phyloP scores from a whole-genome alignment of 148 eudicot genomes.

The Chenopodium formosanum region DNA sequence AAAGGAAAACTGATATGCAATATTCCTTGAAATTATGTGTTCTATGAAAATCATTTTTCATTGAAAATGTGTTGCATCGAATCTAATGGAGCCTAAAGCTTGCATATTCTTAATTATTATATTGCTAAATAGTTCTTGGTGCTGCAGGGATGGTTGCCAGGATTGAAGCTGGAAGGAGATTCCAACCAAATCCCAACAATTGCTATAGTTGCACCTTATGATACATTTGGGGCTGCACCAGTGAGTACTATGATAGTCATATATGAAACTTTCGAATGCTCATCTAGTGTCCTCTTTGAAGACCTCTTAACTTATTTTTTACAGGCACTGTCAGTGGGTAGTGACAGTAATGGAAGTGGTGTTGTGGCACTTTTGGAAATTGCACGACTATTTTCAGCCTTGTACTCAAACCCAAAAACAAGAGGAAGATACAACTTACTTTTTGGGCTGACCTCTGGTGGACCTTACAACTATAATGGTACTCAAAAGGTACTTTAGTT shows the following conservation, averaged over 20 bases:
- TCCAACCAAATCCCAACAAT: conserved; percentile 88
- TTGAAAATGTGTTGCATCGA: too few relatives aligned
- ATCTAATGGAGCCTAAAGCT: neutral
- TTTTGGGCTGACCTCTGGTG: conserved; percentile 96
- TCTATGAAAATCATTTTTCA: too few relatives aligned
- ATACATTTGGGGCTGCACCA: conserved; percentile 97
- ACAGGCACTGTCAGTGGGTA: conserved; percentile 90
- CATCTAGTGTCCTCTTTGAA: conserved; percentile 8
- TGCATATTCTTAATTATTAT: conserved; percentile 4
- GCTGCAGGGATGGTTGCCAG: conserved; percentile 97
- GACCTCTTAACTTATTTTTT: conserved; percentile 17
- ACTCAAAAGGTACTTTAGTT: conserved; percentile 71
- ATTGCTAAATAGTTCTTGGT: conserved; percentile 27
- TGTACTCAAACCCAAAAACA: conserved; percentile 92
- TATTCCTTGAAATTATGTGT: too few relatives aligned
- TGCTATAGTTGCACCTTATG: conserved; percentile 96
- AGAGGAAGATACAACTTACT: conserved; percentile 95
- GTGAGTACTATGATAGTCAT: conserved; percentile 42
- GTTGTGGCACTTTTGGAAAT: conserved; percentile 89
- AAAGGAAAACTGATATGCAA: too few relatives aligned
- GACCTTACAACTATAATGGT: conserved; percentile 97
- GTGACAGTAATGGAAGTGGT: conserved; percentile 99
- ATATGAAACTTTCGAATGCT: conserved; percentile 10
- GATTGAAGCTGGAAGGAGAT: conserved; percentile 89
- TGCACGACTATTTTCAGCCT: conserved; percentile 77